phyloP scores from a whole-genome alignment of 1,139 yeast genomes.

The Magnusiomyces suaveolens region DNA sequence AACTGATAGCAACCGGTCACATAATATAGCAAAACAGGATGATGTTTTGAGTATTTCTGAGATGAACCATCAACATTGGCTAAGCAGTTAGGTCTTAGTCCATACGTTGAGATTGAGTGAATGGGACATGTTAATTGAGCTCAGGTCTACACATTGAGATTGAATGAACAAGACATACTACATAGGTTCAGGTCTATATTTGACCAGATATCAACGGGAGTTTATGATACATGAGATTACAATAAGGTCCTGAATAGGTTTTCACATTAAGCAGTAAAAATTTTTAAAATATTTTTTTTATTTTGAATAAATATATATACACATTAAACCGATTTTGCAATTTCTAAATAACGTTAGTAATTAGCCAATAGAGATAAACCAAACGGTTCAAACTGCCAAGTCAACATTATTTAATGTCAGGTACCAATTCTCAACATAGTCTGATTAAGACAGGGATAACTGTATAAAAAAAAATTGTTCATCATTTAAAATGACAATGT shows the following conservation, averaged over 20 bases:
- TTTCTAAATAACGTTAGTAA: not conserved
- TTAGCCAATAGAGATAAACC: not conserved
- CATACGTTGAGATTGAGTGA: too few species aligned
- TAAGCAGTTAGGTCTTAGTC: too few species aligned
- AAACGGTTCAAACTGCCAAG: not conserved
- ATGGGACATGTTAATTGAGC: too few species aligned
- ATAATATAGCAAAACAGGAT: not conserved
- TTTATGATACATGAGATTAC: too few species aligned
- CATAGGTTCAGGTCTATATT: too few species aligned
- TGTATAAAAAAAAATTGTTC: slow-evolving; percentile 5
- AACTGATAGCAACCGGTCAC: not conserved
- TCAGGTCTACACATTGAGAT: too few species aligned
- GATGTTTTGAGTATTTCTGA: not conserved
- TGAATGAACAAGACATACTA: too few species aligned
- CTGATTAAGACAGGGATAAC: slow-evolving; percentile 8
- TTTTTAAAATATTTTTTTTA: too few species aligned
- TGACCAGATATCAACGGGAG: too few species aligned
- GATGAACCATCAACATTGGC: not conserved
- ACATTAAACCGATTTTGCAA: not conserved
- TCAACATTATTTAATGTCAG: not conserved
- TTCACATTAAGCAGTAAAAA: too few species aligned
- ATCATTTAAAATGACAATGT: not conserved
- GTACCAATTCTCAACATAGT: slow-evolving; percentile 7
- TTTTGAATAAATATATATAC: too few species aligned
- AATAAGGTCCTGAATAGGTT: too few species aligned